Evolutionary conservation across 495 filamentous ascomycete species (phyloP).

Genomic region (Lichenothelia convexa): DNA sequence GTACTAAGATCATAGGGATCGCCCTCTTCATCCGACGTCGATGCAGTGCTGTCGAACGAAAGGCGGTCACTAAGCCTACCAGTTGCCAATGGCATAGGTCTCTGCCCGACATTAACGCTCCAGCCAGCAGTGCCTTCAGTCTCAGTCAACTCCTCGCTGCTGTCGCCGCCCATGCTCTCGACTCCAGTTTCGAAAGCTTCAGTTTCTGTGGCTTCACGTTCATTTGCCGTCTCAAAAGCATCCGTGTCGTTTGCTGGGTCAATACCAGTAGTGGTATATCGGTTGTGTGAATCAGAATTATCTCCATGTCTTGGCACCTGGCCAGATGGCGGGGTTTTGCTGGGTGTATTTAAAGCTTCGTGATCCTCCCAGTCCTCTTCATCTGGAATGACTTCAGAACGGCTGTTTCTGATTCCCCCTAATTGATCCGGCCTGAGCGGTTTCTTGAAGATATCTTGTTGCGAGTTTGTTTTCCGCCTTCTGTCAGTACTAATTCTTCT

Average conservation of each 20-base stretch:
- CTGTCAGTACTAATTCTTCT: constrained; percentile 34
- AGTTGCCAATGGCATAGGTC: constrained; percentile 22
- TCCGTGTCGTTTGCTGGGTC: constrained; percentile 52
- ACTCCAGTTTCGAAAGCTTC: constrained; percentile 86
- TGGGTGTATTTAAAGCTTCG: constrained; percentile 32
- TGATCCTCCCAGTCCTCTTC: constrained; percentile 89
- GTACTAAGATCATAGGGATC: constrained; percentile 41
- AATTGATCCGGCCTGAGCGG: constrained; percentile 51
- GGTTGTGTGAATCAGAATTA: too few relatives aligned
- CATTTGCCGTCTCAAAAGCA: constrained; percentile 73
- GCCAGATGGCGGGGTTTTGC: constrained; percentile 40
- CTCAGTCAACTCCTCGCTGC: constrained; percentile 70
- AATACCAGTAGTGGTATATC: not conserved
- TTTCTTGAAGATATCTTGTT: constrained; percentile 55
- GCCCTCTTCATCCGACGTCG: constrained; percentile 67
- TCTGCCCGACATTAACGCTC: constrained; percentile 1
- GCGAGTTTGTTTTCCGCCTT: constrained; percentile 45
- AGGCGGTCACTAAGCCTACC: constrained; percentile 35
- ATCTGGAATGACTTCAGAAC: constrained; percentile 53
- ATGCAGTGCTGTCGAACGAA: constrained; percentile 76
- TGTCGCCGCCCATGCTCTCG: constrained; percentile 64
- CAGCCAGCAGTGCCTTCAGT: constrained; percentile 40
- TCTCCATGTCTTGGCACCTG: too few relatives aligned
- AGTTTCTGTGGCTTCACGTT: constrained; percentile 57
- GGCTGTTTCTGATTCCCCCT: constrained; percentile 55